Percentiles rank a stretch among this genome's conserved stretches.
phyloP scores from a whole-genome alignment of 2,329 filamentous ascomycete species.

The Dactylella cylindrospora region DNA sequence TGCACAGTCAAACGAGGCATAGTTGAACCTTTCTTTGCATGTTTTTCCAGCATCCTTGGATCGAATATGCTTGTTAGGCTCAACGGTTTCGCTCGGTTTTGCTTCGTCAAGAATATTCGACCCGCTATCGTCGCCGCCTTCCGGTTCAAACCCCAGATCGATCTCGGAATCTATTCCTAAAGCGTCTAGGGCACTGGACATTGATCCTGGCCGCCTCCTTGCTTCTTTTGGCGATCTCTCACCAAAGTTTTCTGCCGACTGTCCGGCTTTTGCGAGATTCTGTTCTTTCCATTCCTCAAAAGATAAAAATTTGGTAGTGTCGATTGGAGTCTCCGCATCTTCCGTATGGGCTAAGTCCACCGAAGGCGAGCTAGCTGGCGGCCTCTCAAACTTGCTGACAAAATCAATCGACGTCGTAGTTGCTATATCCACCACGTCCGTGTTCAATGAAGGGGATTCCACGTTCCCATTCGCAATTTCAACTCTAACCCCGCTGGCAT shows the following conservation, averaged over 20 bases:
- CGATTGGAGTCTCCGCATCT: slow-evolving; percentile 67
- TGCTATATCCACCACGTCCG: slow-evolving; percentile 20
- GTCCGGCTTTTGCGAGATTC: slow-evolving; percentile 81
- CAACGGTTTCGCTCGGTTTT: slow-evolving; percentile 45
- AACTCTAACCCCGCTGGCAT: slow-evolving; percentile 15
- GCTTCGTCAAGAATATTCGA: slow-evolving; percentile 46
- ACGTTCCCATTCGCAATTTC: slow-evolving; percentile 12
- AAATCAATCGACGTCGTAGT: slow-evolving; percentile 33
- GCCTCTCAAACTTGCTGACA: slow-evolving; percentile 18
- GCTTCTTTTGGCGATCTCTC: slow-evolving; percentile 59
- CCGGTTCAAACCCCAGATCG: slow-evolving; percentile 65
- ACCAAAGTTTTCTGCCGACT: slow-evolving; percentile 69
- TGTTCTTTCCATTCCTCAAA: slow-evolving; percentile 98
- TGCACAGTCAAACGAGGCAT: slow-evolving; percentile 94
- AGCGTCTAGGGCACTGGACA: slow-evolving; percentile 70
- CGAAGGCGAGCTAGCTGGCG: neutral
- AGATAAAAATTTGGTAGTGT: slow-evolving; percentile 83
- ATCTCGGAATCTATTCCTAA: slow-evolving; percentile 89
- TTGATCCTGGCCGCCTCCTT: slow-evolving; percentile 58
- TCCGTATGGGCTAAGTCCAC: slow-evolving; percentile 40
- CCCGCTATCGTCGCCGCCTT: slow-evolving; percentile 47
- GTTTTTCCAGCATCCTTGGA: slow-evolving; percentile 93
- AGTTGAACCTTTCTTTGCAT: slow-evolving; percentile 96
- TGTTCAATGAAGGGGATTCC: slow-evolving; percentile 19
- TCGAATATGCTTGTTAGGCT: slow-evolving; percentile 50